A percentile compares a stretch with the other conserved stretches of the same genome.
phyloP scores from a whole-genome alignment of 805 yeast species.

The Monosporozyma siamensis region DNA sequence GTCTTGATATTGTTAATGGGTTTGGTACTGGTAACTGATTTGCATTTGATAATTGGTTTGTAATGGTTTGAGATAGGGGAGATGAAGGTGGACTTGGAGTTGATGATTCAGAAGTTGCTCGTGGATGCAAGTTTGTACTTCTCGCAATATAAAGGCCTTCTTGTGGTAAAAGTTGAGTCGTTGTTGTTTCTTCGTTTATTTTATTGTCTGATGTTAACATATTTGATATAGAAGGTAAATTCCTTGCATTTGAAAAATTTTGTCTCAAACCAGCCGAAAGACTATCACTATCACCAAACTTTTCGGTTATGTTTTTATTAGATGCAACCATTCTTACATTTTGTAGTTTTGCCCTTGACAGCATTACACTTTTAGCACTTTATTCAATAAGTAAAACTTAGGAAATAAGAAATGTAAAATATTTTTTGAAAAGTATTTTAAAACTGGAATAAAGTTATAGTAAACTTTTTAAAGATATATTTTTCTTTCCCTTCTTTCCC shows the following conservation, averaged over 20 bases:
- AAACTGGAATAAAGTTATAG: background rate
- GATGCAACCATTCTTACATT: background rate
- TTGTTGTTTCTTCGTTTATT: too few species aligned
- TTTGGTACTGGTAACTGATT: background rate
- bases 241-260: background rate
- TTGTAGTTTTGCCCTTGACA: background rate
- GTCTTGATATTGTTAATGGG: background rate
- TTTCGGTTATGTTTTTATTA: background rate
- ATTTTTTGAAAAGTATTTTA: background rate
- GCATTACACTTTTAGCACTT: background rate
- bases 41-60: background rate
- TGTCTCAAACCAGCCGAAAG: background rate
- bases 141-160: background rate
- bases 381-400: background rate
- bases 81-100: background rate
- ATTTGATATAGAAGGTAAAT: background rate
- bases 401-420: too few species aligned
- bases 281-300: background rate
- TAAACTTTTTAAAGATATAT: background rate
- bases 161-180: background rate
- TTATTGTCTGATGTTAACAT: background rate
- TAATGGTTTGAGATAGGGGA: background rate
- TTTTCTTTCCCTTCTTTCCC: background rate
- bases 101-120: background rate
- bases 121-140: too few species aligned